Evolutionary conservation across 2,329 filamentous ascomycete genomes (phyloP), one percentile per base, ranked within the genome.

Genomic region (Blastomyces gilchristii): DNA sequence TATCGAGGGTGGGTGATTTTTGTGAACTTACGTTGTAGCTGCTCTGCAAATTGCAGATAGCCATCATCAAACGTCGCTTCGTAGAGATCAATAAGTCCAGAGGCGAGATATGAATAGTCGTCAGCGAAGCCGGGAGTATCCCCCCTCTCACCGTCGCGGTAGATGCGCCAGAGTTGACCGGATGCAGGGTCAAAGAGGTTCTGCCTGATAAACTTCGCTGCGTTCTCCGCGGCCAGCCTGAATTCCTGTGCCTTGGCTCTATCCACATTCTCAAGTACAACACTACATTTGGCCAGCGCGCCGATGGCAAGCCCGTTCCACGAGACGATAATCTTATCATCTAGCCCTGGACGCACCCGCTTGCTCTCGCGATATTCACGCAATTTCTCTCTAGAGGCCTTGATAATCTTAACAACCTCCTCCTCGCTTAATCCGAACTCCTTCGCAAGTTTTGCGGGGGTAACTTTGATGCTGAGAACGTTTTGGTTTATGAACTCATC

Each of bases 401-500:
- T 81, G 62, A 97, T 83, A 45, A 89, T 85, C 49, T 82, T 79
- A 52, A 83, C 80, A 1, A 93, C 84, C 65, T 91, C 87, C 0
- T 85, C 82, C 63, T 87, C 84, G 0, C 87, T 82, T 16, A 93
- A 80, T 1, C 85, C 87, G 69, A 96, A 89, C 68, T 94, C 87
- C 63, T 84, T 84, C 16, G 88, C 87, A 8, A 99, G 80, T 57
- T 88, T 85, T 25, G 82, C 80, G 0, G 86, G 81, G 0, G 87
- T 88, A 65, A 83, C 85, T 45, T 83, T 83, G 34, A 96, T 82
- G 47, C 86, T 85, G 1, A 97, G 77, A 5, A 96, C 91, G 71
- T 97, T 99, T 72, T 96, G 91, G 69, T 93, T 91, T 71, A 96
- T 87, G 65, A 97, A 93, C 71, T 97, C 93, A 71, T 97, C 93